phyloP scores from a whole-genome alignment of 768 basidiomycete species.

The Clitopilus hobsonii region DNA sequence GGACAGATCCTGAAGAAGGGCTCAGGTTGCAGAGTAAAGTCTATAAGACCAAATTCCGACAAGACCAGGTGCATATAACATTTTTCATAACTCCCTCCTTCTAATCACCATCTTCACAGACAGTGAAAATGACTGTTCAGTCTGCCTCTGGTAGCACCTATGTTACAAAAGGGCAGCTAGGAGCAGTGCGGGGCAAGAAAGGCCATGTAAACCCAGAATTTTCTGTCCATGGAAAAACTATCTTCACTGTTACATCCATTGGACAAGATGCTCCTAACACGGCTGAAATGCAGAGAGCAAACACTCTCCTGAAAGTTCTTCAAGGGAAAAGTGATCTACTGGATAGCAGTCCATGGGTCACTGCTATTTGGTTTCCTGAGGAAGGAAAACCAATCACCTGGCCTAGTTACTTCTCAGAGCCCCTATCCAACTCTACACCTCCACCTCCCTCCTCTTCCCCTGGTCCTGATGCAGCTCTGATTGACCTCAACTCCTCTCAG shows the following conservation, averaged over 20 bases:
- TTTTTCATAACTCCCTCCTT: constrained; percentile 3
- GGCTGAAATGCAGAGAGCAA: constrained; percentile 48
- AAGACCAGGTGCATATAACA: constrained; percentile 27
- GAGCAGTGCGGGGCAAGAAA: constrained; percentile 35
- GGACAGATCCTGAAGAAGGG: constrained; percentile 14
- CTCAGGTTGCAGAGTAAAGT: background rate
- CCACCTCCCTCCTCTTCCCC: background rate
- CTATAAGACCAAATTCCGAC: constrained; percentile 16
- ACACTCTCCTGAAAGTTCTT: constrained; percentile 35
- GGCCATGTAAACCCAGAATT: constrained; percentile 19
- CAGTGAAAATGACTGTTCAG: constrained; percentile 3
- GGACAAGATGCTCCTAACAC: constrained; percentile 54
- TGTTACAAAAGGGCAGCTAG: constrained; percentile 35
- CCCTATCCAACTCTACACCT: background rate
- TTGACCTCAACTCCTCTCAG: constrained; percentile 41
- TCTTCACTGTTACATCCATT: constrained; percentile 39
- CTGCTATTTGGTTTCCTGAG: constrained; percentile 41
- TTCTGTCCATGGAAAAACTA: constrained; percentile 24
- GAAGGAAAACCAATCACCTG: constrained; percentile 26
- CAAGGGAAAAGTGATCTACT: constrained; percentile 33
- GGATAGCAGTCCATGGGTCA: constrained; percentile 41
- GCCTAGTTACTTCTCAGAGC: constrained; percentile 33
- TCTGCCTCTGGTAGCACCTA: constrained; percentile 27
- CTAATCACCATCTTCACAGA: background rate
- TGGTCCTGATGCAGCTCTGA: constrained; percentile 5